Evolutionary conservation across 805 yeast species (phyloP), one percentile per base, ranked within the genome.

Genomic region (Zygosaccharomyces kombuchaensis): DNA sequence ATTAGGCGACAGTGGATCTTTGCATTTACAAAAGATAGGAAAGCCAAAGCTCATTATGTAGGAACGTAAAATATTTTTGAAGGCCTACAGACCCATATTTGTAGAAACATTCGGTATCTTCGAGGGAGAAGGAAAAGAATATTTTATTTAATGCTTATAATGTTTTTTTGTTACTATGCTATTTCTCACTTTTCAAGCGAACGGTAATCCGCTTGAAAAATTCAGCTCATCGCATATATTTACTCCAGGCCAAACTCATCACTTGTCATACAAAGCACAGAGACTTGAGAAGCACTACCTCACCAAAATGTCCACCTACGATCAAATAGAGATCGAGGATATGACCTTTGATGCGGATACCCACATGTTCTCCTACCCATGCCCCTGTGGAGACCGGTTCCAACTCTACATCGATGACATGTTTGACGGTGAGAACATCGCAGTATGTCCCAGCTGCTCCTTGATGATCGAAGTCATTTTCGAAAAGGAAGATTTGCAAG

Each of bases 321-420:
- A 93, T 66, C 95, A 93, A 63, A 82, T 93, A 46, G 99, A 93
- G 72, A 93, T 93, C 43, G 99, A 93, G 67, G 99, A 93, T 65
- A 90, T 93, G 81, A 82, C 89, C 2, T 93, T 80, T 63, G 97
- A 93, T 64, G 80, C 90, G 2, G 73, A 71, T n/a, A 80, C 85
- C 10, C 89, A 85, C 64, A 67, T 87, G 21, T 87, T 90, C 68
- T 84, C 88, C 41, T 91, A 90, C 59, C 99, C 99, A 3, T 93
- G 99, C 72, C 99, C 99, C 1, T 93, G 99, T 67, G 99, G 99
- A 8, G 99, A 93, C 66, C 75, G 81, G 59, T 93, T 93, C 67
- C 95, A 91, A 60, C 86, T 93, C 22, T 73, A 79, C 25, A 72
- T 89, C 41, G 93, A 84, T 56, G 99, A 93, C 62, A 72, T 93